Evolutionary conservation across 129 eudicot species (phyloP).

Genomic region (Escallonia herrerae): DNA sequence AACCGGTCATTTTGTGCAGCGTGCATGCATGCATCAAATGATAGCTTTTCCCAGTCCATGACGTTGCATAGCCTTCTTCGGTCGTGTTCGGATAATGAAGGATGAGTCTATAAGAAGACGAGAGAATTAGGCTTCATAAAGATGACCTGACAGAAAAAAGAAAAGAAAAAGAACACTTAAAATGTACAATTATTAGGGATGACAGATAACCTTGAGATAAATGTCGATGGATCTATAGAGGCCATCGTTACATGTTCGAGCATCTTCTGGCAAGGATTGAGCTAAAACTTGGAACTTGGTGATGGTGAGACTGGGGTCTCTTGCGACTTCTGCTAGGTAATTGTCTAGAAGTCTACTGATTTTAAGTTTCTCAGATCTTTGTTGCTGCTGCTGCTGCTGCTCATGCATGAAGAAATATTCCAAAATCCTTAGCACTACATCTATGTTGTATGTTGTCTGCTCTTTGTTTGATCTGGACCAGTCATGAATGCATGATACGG

Average conservation of each 20-base stretch:
- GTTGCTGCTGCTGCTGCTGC: constrained; percentile 37
- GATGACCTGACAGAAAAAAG: background rate
- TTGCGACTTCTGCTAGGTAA: constrained; percentile 80
- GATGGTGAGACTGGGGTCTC: constrained; percentile 58
- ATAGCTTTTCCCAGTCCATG: constrained; percentile 68
- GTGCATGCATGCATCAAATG: constrained; percentile 76
- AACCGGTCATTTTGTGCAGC: constrained; percentile 82
- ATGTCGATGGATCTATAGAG: constrained; percentile 81
- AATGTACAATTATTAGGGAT: background rate
- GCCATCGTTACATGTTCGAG: constrained; percentile 74
- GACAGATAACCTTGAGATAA: constrained; percentile 60
- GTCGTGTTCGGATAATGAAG: constrained; percentile 62
- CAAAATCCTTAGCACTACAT: constrained; percentile 58
- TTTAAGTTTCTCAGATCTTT: constrained; percentile 24
- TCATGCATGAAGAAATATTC: constrained; percentile 68
- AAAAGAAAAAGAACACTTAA: background rate
- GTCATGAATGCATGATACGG: background rate
- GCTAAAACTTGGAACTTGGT: constrained; percentile 63
- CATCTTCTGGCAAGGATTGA: constrained; percentile 56
- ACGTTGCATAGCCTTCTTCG: constrained; percentile 61
- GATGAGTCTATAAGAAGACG: constrained; percentile 43
- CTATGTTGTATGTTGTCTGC: constrained; percentile 43
- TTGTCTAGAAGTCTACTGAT: constrained; percentile 62
- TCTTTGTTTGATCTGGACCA: constrained; percentile 34
- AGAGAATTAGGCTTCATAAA: background rate